Percentiles rank a stretch among this genome's conserved stretches.
These are phyloP conservation scores for Populus hybrid DNA, from an alignment of 441 rosid species.

Conservation along the genomic window DNA sequence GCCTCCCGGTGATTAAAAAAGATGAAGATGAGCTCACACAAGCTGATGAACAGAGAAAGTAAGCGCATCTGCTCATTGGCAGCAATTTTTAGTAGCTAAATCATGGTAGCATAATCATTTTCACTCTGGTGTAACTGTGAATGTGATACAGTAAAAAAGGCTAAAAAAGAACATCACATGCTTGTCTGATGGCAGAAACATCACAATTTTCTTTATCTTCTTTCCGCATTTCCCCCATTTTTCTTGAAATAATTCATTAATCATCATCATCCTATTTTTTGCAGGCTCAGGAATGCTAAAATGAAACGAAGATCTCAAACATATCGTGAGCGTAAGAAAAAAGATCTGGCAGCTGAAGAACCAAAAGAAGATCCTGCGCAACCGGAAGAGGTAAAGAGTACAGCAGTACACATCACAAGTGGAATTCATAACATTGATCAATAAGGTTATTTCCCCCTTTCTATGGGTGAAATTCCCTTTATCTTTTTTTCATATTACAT, in stretches of 20 bases:
- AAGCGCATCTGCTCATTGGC: conserved; percentile 14
- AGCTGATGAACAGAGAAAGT: conserved; percentile 38
- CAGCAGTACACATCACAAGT: background rate
- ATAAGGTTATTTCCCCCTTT: background rate
- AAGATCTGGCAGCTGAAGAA: conserved; percentile 21
- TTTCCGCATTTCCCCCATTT: background rate
- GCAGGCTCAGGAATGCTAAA: conserved; percentile 37
- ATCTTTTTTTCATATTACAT: background rate
- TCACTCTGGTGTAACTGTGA: background rate
- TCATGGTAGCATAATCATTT: background rate
- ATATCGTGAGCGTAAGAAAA: conserved; percentile 33
- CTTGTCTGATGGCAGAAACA: background rate
- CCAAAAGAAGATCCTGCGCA: conserved; percentile 16
- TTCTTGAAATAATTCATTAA: background rate
- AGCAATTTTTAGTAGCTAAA: background rate
- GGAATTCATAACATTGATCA: background rate
- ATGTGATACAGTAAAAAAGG: background rate
- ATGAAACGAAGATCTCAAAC: conserved; percentile 38
- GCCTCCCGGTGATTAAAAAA: conserved; percentile 44
- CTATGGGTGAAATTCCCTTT: background rate
- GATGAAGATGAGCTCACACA: conserved; percentile 39
- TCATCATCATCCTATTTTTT: conserved; percentile 1
- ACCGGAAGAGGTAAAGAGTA: conserved; percentile 33
- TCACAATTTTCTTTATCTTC: background rate
- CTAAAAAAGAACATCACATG: background rate